Percentiles rank a stretch among this genome's conserved stretches.
Conservation (phyloP, 768 basidiomycete genomes). For the Cyclocybe cylindracea region DNA sequence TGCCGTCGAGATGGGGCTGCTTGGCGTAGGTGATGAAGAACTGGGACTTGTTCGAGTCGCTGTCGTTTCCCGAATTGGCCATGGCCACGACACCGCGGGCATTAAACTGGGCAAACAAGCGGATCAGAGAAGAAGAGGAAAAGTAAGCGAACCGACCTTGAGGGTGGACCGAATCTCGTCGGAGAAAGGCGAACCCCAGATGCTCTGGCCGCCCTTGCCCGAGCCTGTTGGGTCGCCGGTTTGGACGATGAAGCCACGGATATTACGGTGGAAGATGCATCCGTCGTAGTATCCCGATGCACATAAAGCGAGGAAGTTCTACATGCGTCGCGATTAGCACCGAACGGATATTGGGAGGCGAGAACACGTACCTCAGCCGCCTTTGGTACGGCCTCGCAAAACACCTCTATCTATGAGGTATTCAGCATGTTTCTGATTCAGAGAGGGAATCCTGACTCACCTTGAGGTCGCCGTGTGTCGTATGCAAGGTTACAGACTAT, state of each 20-base stretch:
- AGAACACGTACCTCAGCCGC: conserved; percentile 74
- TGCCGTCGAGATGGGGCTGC: conserved; percentile 91
- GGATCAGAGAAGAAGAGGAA: conserved; percentile 21
- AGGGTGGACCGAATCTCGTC: conserved; percentile 95
- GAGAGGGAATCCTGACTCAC: conserved; percentile 35
- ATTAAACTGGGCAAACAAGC: conserved; percentile 71
- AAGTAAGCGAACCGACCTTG: conserved; percentile 55
- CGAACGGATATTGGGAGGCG: conserved; percentile 7
- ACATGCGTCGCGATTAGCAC: conserved; percentile 10
- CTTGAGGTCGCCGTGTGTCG: conserved; percentile 94
- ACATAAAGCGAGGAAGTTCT: conserved; percentile 96
- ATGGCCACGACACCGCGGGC: conserved; percentile 93
- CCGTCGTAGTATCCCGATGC: conserved; percentile 86
- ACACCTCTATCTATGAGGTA: conserved; percentile 78
- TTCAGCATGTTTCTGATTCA: conserved; percentile 2
- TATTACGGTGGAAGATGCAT: conserved; percentile 90
- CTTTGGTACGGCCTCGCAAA: conserved; percentile 96
- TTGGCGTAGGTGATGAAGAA: conserved; percentile 92
- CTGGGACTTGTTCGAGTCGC: conserved; percentile 91
- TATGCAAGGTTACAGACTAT: conserved; percentile 94
- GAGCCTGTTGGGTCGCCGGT: conserved; percentile 88
- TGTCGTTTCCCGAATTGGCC: conserved; percentile 95
- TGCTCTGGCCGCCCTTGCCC: conserved; percentile 95
- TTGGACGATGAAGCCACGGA: conserved; percentile 95
- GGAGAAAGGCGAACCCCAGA: conserved; percentile 90